Evolutionary conservation across 306 rosid species (phyloP), one percentile per base, ranked within the genome.

Genomic region (Sesbania bispinosa): DNA sequence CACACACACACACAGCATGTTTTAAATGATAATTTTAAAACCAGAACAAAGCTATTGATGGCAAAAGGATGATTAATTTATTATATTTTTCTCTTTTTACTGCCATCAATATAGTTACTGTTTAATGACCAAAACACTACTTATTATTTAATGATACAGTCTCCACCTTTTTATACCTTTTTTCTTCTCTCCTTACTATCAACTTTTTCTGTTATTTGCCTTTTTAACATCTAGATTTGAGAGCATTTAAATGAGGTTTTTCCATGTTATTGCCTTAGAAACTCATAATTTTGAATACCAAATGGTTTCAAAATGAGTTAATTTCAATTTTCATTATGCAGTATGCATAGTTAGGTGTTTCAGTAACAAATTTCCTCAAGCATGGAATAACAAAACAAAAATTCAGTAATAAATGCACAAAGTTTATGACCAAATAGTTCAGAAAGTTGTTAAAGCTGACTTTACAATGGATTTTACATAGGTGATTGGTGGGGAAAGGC

Each of bases 401-500:
- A 33, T 30, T 65, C 18, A 27, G 51, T 32, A 71, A 11, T 58
- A 21, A 11, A 72, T 19, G 47, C 48, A 33, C n/a, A 0, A 16
- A 42, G 21, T 41, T 39, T 16, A 39, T 39, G 63, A 55, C n/a
- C 20, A 57, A 69, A 9, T 3, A 11, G 21, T 57, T 57, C 21
- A 27, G 45, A 36, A 70, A 19, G 9, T 61, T 33, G 42, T 51
- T 35, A 50, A 52, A 42, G 16, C 62, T 71, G 47, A 71, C 32
- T 32, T 15, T 36, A 2, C 16, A 36, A 36, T 75, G 58, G 2
- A 38, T 64, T 58, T 67, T 69, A 33, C 51, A 4, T 33, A 72
- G 83, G 85, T 15, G 45, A 27, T 29, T 70, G 65, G 65, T 60
- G 75, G 70, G 36, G 78, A 62, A 59, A n/a, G 10, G 14, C 26